Base-by-base conservation (phyloP, 2,329 filamentous ascomycete genomes). In the Rutstroemia sp. region DNA sequence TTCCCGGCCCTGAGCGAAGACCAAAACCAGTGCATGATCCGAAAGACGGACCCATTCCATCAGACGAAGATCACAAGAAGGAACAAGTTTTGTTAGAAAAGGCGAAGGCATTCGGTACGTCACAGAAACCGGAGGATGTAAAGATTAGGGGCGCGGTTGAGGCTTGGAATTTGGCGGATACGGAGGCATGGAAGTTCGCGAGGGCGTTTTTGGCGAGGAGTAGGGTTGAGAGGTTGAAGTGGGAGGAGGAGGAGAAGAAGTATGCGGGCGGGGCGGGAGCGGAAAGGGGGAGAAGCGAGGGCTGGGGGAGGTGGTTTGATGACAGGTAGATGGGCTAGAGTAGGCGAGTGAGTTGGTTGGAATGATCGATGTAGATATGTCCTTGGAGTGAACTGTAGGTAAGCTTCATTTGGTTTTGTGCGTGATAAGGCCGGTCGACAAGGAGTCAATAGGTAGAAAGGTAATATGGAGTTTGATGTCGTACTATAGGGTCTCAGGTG, bases 121-220 rank as follows among this genome's bases (percentile, higher is more conserved):
- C 71, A 59, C 75, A 76, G 62, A 36, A 12, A 3, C 4, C 10
- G 6, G 67, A 72, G 4, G 75, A 81, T 48, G 69, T 77, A 4
- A 71, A 72, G 49, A 60, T 82, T n/a, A 76, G 76, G 6, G 71
- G 75, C 21, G 81, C 79, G 5, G 72, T 83, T n/a, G 82, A 86
- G 67, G 79, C 81, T 10, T 86, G 82, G 82, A 84, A 82, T 67
- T 68, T 90, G 61, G 86, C 83, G 0, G 88, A 92, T 65, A 85
- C 84, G 1, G 88, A 92, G 71, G 83, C 83, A 1, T 92, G 88
- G 88, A 82, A 81, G 65, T 92, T 92, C 66, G 78, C 84, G 5
- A 75, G 84, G 39, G 87, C 88, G 0, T 89, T 80, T 61, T 73
- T 83, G 51, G 86, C 86, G 17, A 73, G 87, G 39, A 74, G 79